phyloP scores from a whole-genome alignment of 495 filamentous ascomycete species.

The Usnea hakonensis region DNA sequence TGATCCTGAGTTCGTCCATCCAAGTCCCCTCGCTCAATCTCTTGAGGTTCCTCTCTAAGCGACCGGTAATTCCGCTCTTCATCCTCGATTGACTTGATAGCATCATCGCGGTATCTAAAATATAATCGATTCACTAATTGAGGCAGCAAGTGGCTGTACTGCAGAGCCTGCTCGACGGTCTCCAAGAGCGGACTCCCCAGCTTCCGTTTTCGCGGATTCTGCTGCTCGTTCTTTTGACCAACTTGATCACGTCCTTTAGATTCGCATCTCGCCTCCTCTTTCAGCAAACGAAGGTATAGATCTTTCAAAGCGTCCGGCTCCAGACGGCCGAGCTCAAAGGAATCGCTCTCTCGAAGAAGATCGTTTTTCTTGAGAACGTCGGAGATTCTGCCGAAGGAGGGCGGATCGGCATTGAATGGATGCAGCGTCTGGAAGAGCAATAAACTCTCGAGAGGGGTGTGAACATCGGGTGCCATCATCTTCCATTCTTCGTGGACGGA shows the following conservation, averaged over 20 bases:
- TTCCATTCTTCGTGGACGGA: slow-evolving; percentile 19
- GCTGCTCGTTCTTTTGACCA: slow-evolving; percentile 32
- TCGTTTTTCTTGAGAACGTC: slow-evolving; percentile 61
- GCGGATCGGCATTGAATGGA: slow-evolving; percentile 52
- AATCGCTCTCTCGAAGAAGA: slow-evolving; percentile 56
- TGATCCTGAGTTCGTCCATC: slow-evolving; percentile 33
- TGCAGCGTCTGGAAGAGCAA: slow-evolving; percentile 82
- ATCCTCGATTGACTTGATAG: slow-evolving; percentile 60
- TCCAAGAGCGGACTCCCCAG: slow-evolving; percentile 56
- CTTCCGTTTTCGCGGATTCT: slow-evolving; percentile 63
- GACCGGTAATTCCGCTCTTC: slow-evolving; percentile 62
- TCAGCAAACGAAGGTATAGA: slow-evolving; percentile 65
- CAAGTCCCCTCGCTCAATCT: slow-evolving; percentile 54
- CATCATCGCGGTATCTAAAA: slow-evolving; percentile 58
- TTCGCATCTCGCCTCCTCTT: slow-evolving; percentile 55
- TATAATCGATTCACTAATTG: slow-evolving; percentile 65
- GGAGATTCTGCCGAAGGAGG: slow-evolving; percentile 66
- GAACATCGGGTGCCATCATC: slow-evolving; percentile 53
- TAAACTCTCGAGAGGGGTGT: slow-evolving; percentile 81
- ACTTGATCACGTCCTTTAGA: neutral
- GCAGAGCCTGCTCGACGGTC: slow-evolving; percentile 54
- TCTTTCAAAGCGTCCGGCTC: slow-evolving; percentile 70
- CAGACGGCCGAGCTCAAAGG: slow-evolving; percentile 65
- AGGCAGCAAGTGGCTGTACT: slow-evolving; percentile 59
- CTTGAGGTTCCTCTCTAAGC: slow-evolving; percentile 58